Percentiles rank a stretch among this genome's conserved stretches.
Conservation (phyloP, 2,329 filamentous ascomycete species). For the Penicillium freii region DNA sequence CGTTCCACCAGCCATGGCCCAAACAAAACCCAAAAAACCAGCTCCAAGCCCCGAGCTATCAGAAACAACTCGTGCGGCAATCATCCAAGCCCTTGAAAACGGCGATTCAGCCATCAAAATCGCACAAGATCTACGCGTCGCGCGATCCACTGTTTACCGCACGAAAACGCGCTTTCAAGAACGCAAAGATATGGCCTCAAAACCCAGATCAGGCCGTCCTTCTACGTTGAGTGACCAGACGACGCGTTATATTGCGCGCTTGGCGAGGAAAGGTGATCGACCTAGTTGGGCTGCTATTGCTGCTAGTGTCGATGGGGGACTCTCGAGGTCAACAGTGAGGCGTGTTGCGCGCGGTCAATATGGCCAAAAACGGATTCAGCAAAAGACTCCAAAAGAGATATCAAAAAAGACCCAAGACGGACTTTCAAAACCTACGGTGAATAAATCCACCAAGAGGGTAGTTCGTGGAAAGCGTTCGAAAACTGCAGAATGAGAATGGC, state of each 20-base stretch:
- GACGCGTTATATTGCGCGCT: neutral
- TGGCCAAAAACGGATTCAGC: neutral
- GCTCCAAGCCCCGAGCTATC: neutral
- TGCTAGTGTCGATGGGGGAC: neutral
- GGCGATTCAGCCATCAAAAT: neutral
- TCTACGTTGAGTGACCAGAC: neutral
- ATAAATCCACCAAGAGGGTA: neutral
- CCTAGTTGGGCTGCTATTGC: neutral
- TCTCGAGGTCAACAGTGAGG: neutral
- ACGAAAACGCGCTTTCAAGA: neutral
- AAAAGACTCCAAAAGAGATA: neutral
- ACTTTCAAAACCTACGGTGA: fast-evolving
- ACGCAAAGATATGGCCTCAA: neutral
- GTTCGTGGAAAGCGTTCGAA: neutral
- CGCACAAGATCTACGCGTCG: neutral
- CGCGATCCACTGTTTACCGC: neutral
- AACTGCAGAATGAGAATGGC: neutral
- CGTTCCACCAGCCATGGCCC: neutral
- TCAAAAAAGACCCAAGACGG: neutral
- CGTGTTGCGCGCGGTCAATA: neutral
- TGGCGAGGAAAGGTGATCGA: neutral
- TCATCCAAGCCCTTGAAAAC: neutral
- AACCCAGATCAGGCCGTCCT: neutral
- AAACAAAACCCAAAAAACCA: neutral
- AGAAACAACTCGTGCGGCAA: neutral